Evolutionary conservation across 208 protist species (phyloP).

Genomic region (Leptomonas seymouri): DNA sequence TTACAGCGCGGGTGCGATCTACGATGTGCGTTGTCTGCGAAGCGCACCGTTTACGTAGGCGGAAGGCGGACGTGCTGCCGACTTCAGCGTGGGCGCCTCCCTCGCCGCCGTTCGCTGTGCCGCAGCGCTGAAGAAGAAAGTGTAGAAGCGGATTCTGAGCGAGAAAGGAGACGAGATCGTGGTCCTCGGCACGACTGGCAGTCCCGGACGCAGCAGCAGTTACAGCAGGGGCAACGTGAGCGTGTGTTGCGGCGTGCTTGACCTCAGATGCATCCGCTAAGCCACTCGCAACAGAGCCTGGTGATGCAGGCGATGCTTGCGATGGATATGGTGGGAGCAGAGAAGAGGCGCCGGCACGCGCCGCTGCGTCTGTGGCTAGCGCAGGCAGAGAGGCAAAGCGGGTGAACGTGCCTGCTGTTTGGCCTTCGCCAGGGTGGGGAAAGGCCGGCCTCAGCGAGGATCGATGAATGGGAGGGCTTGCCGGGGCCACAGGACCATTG

Average conservation of each 20-base stretch:
- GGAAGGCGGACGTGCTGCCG: not conserved
- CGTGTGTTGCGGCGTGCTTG: not conserved
- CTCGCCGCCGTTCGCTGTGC: not conserved
- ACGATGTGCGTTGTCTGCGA: not conserved
- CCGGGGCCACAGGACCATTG: not conserved
- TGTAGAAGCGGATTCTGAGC: conserved; percentile 20
- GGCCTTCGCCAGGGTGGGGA: no score
- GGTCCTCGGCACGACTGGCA: conserved; percentile 10
- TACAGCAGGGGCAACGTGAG: not conserved
- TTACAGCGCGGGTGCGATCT: conserved; percentile 6
- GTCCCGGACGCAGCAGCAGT: conserved; percentile 3
- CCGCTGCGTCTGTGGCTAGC: not conserved
- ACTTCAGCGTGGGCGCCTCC: not conserved
- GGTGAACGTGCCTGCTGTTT: not conserved
- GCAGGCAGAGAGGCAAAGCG: not conserved
- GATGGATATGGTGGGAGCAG: no score
- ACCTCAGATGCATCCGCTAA: not conserved
- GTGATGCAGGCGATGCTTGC: no score
- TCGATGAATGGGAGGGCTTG: no score
- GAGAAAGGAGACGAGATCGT: conserved; percentile 16
- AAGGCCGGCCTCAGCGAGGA: no score
- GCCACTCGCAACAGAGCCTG: not conserved
- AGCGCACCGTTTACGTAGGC: not conserved
- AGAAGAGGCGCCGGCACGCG: not conserved
- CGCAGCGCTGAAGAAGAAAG: conserved; percentile 17